Evolutionary conservation across 805 yeast species (phyloP).

Genomic region (Tetrapisispora arboricola): DNA sequence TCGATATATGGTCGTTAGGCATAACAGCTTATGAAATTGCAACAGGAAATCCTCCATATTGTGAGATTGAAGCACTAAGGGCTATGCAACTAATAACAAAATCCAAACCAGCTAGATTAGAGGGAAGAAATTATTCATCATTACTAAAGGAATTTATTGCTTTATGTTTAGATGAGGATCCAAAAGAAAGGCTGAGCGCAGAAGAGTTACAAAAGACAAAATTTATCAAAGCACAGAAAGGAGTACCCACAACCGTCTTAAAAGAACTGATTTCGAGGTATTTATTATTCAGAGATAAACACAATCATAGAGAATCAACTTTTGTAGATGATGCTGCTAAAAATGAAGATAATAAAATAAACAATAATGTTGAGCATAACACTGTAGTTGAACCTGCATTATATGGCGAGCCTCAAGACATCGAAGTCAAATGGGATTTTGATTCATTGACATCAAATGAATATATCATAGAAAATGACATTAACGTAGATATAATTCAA

Average conservation of each 20-base stretch:
- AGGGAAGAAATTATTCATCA: conserved; percentile 74
- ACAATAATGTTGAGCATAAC: conserved; percentile 3
- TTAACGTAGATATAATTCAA: conserved; percentile 33
- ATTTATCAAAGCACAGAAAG: conserved; percentile 55
- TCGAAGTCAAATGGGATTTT: conserved; percentile 77
- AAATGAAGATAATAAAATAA: conserved; percentile 13
- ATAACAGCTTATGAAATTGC: conserved; percentile 90
- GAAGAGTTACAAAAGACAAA: conserved; percentile 64
- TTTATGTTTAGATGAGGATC: conserved; percentile 84
- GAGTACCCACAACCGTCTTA: conserved; percentile 47
- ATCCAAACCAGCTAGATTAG: conserved; percentile 88
- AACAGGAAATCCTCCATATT: conserved; percentile 95
- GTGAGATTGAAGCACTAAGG: conserved; percentile 88
- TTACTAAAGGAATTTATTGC: conserved; percentile 82
- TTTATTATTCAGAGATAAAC: conserved; percentile 62
- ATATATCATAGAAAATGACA: conserved; percentile 62
- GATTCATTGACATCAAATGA: conserved; percentile 70
- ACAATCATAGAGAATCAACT: conserved; percentile 39
- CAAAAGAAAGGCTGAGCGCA: conserved; percentile 78
- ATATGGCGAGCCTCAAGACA: conserved; percentile 35
- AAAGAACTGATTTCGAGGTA: conserved; percentile 70
- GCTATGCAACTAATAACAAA: conserved; percentile 92
- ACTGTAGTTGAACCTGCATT: conserved; percentile 13
- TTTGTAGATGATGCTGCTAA: conserved; percentile 33
- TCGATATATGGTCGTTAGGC: conserved; percentile 96